Evolutionary conservation across 2,329 filamentous ascomycete species (phyloP).

Genomic region (Monilinia vaccinii-corymbosi): DNA sequence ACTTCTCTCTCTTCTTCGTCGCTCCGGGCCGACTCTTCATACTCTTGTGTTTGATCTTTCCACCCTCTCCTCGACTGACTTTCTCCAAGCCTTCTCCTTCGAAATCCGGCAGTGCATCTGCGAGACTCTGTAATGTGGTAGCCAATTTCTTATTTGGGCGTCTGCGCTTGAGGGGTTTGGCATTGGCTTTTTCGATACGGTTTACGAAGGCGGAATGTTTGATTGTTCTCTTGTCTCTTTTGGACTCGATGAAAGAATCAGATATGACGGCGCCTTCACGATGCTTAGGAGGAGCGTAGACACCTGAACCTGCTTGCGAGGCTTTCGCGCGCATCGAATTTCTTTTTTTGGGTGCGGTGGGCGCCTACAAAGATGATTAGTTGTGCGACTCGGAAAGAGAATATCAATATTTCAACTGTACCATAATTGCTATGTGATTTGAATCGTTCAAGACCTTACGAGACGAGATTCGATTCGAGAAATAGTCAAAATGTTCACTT

Average conservation of each 20-base stretch:
- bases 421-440: slow-evolving; percentile 9
- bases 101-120: slow-evolving; percentile 63
- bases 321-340: slow-evolving; percentile 47
- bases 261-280: slow-evolving; percentile 41
- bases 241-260: slow-evolving; percentile 58
- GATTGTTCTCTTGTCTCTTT: slow-evolving; percentile 75
- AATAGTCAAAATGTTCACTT: not conserved
- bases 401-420: not conserved
- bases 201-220: slow-evolving; percentile 74
- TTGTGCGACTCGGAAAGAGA: slow-evolving; percentile 1
- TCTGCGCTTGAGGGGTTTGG: slow-evolving; percentile 52
- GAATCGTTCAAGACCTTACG: not conserved
- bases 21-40: slow-evolving; percentile 68
- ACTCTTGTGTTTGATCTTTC: slow-evolving; percentile 64
- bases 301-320: slow-evolving; percentile 42
- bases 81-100: slow-evolving; percentile 34
- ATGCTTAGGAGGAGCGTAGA: slow-evolving; percentile 19
- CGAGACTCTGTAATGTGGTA: slow-evolving; percentile 64
- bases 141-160: slow-evolving; percentile 70
- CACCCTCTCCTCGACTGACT: slow-evolving; percentile 37
- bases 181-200: slow-evolving; percentile 56
- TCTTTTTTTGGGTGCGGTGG: slow-evolving; percentile 41
- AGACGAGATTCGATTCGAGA: not conserved
- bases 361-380: slow-evolving; percentile 30
- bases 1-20: slow-evolving; percentile 70